Base-by-base conservation (phyloP, 129 eudicot genomes). In the Apium graveolens region DNA sequence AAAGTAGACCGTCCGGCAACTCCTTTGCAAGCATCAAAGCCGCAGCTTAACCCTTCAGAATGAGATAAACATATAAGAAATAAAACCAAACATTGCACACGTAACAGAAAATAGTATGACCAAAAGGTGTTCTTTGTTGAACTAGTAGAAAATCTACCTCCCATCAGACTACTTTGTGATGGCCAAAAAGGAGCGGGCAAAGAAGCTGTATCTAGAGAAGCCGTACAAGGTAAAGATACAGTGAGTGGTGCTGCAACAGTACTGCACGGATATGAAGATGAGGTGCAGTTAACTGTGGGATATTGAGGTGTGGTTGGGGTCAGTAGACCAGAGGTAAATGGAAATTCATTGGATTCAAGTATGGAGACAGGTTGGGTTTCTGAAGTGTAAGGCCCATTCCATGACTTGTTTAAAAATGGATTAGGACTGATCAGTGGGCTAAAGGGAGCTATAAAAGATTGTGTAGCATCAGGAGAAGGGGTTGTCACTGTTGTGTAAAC, bases 191-290 rank as follows among this genome's bases (percentile, higher is more conserved):
- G 24, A 18, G 26, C n/a, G 20, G 26, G 60, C 8, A 0, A 51
- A 51, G 60, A 51, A 51, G 10, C 60, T 51, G 60, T 51, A 17
- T 51, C 10, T 51, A 51, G 9, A 51, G 60, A 18, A 18, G n/a
- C 26, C 8, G 24, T 51, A 5, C 68, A n/a, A 60, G 73, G 73
- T 31, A 17, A n/a, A 68, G 11, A 32, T 68, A 11, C n/a, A 34
- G 43, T 6, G 73, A 17, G 11, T 68, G 73, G 24, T 35, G 73
- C 43, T 34, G 73, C 37, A 31, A 31, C 43, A 68, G 27, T 49
- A 46, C 79, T n/a, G 75, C 81, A 83, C 70, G 79, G 79, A 17
- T 68, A 65, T 29, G 88, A 53, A 55, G 84, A 35, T 14, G 75
- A 35, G 8, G 43, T 31, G 66, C 65, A 10, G 49, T 9, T 38